phyloP scores from a whole-genome alignment of 305 asterid genomes.

The Vinca major region DNA sequence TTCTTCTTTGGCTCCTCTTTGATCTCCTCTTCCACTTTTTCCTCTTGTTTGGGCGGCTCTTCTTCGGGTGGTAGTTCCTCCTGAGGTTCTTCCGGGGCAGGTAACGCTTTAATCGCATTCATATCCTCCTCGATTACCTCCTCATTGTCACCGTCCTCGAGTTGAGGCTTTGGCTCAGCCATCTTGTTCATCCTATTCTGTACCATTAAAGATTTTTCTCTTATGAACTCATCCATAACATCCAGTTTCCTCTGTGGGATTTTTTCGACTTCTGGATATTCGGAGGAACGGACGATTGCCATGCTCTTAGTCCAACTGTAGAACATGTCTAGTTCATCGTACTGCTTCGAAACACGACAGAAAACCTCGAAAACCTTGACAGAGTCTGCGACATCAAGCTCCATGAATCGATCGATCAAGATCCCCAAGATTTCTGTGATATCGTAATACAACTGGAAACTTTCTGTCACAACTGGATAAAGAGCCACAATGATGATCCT shows the following conservation, averaged over 20 bases:
- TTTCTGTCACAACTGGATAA: constrained; percentile 61
- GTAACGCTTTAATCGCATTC: constrained; percentile 58
- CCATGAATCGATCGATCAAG: constrained; percentile 66
- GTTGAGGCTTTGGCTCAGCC: constrained; percentile 20
- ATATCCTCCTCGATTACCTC: constrained; percentile 34
- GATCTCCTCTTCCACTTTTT: constrained; percentile 13
- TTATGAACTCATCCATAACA: constrained; percentile 72
- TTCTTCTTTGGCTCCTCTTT: constrained; percentile 14
- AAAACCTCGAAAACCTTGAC: constrained; percentile 53
- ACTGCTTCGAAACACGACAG: constrained; percentile 66
- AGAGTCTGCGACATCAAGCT: constrained; percentile 57
- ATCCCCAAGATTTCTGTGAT: constrained; percentile 60
- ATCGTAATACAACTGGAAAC: constrained; percentile 64
- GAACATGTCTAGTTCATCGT: constrained; percentile 68
- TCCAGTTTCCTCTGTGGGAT: constrained; percentile 67
- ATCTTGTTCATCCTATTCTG: constrained; percentile 20
- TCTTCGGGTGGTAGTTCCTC: constrained; percentile 13
- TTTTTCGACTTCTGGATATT: constrained; percentile 74
- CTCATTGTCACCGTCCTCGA: constrained; percentile 6
- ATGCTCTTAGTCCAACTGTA: constrained; percentile 57
- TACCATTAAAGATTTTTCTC: constrained; percentile 38
- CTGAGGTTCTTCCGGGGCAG: constrained; percentile 47
- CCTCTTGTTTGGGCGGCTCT: constrained; percentile 20
- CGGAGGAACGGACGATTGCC: constrained; percentile 61
- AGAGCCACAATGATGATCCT: constrained; percentile 63